Evolutionary conservation across 2,329 filamentous ascomycete genomes (phyloP), one percentile per base, ranked within the genome.

Genomic region (Xylariaceae sp.): DNA sequence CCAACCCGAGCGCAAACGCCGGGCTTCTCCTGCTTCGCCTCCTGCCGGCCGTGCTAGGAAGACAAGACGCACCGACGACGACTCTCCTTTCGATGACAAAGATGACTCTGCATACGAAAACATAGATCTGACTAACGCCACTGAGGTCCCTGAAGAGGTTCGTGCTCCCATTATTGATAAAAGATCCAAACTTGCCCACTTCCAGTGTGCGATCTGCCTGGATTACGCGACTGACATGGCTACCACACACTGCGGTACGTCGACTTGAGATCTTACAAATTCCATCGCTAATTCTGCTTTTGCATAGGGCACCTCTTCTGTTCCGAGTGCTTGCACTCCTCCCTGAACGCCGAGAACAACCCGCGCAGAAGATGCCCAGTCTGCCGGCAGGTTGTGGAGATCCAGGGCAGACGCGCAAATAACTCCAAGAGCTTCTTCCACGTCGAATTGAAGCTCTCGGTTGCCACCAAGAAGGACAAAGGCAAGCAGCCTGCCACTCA

Each of bases 171-270:
- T 74, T 47, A 69, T 71, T 44, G 76, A 78, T 44, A 78, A 75
- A 11, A 72, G 67, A 44, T 64, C 73, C 60, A 81, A 78, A 62
- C 65, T 86, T 14, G 71, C 74, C 40, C 70, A 71, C 4, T 82
- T 85, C 42, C 80, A 85, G 65, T 86, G 83, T 54, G 80, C 82
- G 39, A 86, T 86, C 50, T 86, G 83, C 66, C 82, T 86, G 80
- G 83, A 86, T 52, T 73, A 81, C 53, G 76, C 73, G 22, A 76
- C 74, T 1, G 70, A 73, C 27, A 59, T 86, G 52, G 84, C 81
- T 1, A 77, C 85, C 41, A 86, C 83, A 2, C 80, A 85, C 64
- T 86, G 83, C 65, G 83, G 83, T 86, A 79, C 56, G 80, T 70
- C 15, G 36, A 27, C 33, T 31, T 36, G 44, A 38, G 42, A 35